Conservation (phyloP, 1,139 yeast species). For the Yamadazyma trypodendri region DNA sequence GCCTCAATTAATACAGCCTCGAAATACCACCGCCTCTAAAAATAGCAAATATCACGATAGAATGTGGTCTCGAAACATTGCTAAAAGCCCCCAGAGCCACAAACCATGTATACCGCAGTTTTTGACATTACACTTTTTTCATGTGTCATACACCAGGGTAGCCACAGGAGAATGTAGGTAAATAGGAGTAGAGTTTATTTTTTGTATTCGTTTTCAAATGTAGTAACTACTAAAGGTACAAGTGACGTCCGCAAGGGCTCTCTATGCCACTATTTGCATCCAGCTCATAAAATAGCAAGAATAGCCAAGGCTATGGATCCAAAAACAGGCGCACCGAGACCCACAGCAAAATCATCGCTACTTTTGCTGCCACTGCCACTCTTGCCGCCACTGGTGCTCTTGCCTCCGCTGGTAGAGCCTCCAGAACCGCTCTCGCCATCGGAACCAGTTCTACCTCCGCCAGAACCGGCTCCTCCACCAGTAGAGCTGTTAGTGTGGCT, state of each 20-base stretch:
- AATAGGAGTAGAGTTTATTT: no score
- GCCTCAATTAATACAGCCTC: no score
- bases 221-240: neutral
- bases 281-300: conserved; percentile 40
- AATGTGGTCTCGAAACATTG: neutral
- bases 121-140: no score
- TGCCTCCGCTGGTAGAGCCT: neutral
- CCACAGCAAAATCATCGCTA: conserved; percentile 15
- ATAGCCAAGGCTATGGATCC: conserved; percentile 49
- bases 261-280: neutral
- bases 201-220: neutral
- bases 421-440: conserved; percentile 1
- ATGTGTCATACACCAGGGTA: no score
- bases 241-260: no score
- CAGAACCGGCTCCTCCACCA: neutral
- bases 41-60: neutral
- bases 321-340: conserved; percentile 18
- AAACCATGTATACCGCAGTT: no score
- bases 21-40: neutral
- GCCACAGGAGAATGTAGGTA: no score
- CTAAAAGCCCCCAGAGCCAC: neutral
- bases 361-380: conserved; percentile 12
- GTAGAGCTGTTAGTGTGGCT: neutral
- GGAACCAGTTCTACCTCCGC: neutral
- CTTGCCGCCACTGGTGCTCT: neutral